These are phyloP conservation scores for Lentinula sp. DNA, from an alignment of 768 basidiomycete species.

Conservation along the genomic window DNA sequence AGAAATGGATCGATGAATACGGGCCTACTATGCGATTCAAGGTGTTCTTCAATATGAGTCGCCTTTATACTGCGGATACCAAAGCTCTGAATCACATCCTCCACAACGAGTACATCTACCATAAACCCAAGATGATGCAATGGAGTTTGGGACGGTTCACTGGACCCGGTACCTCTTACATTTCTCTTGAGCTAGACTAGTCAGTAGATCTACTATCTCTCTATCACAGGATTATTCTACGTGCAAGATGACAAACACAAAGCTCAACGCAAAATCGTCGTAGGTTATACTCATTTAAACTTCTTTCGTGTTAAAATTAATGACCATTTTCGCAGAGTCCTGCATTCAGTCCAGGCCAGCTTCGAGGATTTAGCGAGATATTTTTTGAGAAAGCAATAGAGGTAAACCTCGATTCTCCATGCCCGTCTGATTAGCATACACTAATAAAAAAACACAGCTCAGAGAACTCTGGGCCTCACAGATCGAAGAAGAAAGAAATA, in stretches of 20 bases:
- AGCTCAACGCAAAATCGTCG: conserved; percentile 40
- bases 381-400: conserved; percentile 51
- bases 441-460: conserved; percentile 23
- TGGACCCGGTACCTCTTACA: conserved; percentile 22
- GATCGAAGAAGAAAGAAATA: conserved; percentile 20
- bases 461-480: conserved; percentile 40
- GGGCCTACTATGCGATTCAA: conserved; percentile 26
- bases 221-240: conserved; percentile 38
- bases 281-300: conserved; percentile 8
- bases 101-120: conserved; percentile 31
- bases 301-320: neutral
- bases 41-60: conserved; percentile 22
- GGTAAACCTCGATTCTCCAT: conserved; percentile 19
- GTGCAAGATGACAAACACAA: conserved; percentile 42
- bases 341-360: conserved; percentile 55
- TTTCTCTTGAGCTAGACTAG: neutral
- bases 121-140: conserved; percentile 28
- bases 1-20: conserved; percentile 29
- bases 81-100: conserved; percentile 43
- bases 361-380: conserved; percentile 49
- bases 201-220: neutral
- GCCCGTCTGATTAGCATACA: neutral
- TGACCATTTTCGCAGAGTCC: conserved; percentile 40
- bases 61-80: conserved; percentile 39
- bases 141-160: conserved; percentile 19